These are phyloP conservation scores for Hyaloscypha variabilis DNA, from an alignment of 495 filamentous ascomycete genomes.

Conservation along the genomic window DNA sequence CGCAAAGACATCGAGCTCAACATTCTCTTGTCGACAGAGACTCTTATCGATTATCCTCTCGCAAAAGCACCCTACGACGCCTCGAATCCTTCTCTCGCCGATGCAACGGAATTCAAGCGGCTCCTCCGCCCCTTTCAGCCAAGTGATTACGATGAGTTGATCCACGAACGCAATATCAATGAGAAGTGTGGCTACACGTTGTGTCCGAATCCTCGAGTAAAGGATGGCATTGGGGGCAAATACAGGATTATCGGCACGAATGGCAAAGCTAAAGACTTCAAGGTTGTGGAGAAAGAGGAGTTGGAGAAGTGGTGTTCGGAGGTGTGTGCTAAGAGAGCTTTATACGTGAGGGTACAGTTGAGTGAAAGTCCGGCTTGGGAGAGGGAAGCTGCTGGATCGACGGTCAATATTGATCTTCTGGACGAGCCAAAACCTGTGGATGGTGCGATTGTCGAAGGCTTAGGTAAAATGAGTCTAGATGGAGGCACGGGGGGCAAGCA, in stretches of 20 bases:
- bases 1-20: slow-evolving; percentile 71
- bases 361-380: slow-evolving; percentile 77
- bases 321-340: slow-evolving; percentile 72
- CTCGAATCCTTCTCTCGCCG: slow-evolving; percentile 56
- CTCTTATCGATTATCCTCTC: slow-evolving; percentile 63
- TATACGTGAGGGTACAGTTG: slow-evolving; percentile 87
- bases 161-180: slow-evolving; percentile 83
- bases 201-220: slow-evolving; percentile 61
- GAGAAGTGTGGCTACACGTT: slow-evolving; percentile 80
- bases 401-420: slow-evolving; percentile 52
- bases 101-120: slow-evolving; percentile 58
- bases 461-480: slow-evolving; percentile 31
- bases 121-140: slow-evolving; percentile 75
- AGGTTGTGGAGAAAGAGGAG: slow-evolving; percentile 48
- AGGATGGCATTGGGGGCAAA: slow-evolving; percentile 44
- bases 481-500: slow-evolving; percentile 21
- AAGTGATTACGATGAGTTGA: slow-evolving; percentile 80
- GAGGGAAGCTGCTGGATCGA: slow-evolving; percentile 50
- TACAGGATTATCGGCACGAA: slow-evolving; percentile 49
- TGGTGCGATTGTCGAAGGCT: slow-evolving; percentile 20
- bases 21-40: slow-evolving; percentile 70
- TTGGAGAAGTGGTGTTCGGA: slow-evolving; percentile 89
- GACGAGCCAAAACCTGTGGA: slow-evolving; percentile 46
- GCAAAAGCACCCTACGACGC: slow-evolving; percentile 54
- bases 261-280: slow-evolving; percentile 55